Percentiles rank a stretch among this genome's conserved stretches.
Evolutionary conservation across 148 eudicot genomes (phyloP).

Genomic region (Amaranthus palmeri): DNA sequence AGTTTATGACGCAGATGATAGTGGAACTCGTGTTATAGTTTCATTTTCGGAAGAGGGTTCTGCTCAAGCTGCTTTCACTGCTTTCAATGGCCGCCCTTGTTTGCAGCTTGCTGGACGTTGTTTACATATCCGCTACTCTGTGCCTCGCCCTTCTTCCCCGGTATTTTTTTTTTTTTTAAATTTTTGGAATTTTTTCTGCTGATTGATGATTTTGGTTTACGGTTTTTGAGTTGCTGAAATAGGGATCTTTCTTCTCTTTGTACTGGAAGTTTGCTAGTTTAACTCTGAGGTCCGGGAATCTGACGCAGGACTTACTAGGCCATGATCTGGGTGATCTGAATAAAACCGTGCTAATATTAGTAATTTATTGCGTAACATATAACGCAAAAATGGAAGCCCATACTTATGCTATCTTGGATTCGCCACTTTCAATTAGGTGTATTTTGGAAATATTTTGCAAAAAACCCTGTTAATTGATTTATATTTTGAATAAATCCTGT

Average conservation of each 20-base stretch:
- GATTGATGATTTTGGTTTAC: background rate
- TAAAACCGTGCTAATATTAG: too few species aligned
- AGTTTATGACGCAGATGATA: conserved; percentile 74
- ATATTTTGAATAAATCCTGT: too few species aligned
- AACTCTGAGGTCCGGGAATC: too few species aligned
- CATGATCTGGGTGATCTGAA: too few species aligned
- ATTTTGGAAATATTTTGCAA: too few species aligned
- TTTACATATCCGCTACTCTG: conserved; percentile 75
- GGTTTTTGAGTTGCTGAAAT: background rate
- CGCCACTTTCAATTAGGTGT: background rate
- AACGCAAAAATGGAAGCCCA: too few species aligned
- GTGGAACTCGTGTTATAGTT: conserved; percentile 76
- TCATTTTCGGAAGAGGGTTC: conserved; percentile 47
- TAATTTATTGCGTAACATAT: too few species aligned
- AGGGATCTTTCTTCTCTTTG: background rate
- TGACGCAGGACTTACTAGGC: too few species aligned
- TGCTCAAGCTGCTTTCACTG: conserved; percentile 58
- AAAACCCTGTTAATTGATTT: too few species aligned
- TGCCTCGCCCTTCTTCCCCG: conserved; percentile 48
- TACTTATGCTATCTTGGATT: background rate
- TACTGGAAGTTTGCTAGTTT: background rate
- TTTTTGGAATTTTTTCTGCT: background rate
- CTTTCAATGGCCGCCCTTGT: conserved; percentile 56
- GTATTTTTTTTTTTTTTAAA: conserved; percentile 18
- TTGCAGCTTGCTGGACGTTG: conserved; percentile 52